phyloP scores from a whole-genome alignment of 2,329 filamentous ascomycete species.

The Colletotrichum incanum region DNA sequence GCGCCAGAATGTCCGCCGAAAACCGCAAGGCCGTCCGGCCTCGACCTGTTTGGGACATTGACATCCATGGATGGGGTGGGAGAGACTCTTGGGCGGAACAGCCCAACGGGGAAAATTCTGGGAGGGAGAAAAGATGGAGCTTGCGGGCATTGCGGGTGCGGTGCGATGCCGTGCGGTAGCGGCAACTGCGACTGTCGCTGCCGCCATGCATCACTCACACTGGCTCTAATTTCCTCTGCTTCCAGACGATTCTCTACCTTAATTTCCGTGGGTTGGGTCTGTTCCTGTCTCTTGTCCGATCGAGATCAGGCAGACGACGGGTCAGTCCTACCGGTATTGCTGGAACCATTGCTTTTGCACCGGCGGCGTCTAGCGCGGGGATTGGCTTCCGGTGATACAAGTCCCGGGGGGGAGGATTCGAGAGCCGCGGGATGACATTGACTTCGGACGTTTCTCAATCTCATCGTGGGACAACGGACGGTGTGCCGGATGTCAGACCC shows the following conservation, averaged over 20 bases:
- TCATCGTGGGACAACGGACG: slow-evolving; percentile 33
- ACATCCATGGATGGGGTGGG: background rate
- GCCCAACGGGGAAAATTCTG: background rate
- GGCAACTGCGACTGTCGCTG: slow-evolving; percentile 3
- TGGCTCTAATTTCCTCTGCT: slow-evolving; percentile 16
- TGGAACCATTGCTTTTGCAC: slow-evolving; percentile 25
- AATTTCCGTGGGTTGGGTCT: slow-evolving; percentile 13
- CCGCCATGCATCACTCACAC: slow-evolving; percentile 15
- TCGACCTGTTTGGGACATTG: slow-evolving; percentile 3
- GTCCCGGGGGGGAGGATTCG: slow-evolving; percentile 16
- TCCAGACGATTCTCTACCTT: slow-evolving; percentile 39
- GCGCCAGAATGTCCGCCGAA: slow-evolving; percentile 22
- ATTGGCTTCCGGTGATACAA: slow-evolving; percentile 7
- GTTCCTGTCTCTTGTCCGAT: slow-evolving; percentile 8
- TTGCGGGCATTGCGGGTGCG: slow-evolving; percentile 10
- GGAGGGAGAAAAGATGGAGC: slow-evolving; percentile 16
- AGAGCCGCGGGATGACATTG: slow-evolving; percentile 16
- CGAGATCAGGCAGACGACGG: slow-evolving; percentile 2
- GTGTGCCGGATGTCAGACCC: slow-evolving; percentile 23
- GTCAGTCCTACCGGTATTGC: background rate
- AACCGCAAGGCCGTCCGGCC: slow-evolving; percentile 25
- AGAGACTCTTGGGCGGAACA: background rate
- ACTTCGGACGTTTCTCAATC: slow-evolving; percentile 37
- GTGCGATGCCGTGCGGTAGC: slow-evolving; percentile 10
- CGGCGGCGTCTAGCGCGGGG: slow-evolving; percentile 10